Conservation (phyloP, 1,284 basidiomycete species). For the Schizopora paradoxa region DNA sequence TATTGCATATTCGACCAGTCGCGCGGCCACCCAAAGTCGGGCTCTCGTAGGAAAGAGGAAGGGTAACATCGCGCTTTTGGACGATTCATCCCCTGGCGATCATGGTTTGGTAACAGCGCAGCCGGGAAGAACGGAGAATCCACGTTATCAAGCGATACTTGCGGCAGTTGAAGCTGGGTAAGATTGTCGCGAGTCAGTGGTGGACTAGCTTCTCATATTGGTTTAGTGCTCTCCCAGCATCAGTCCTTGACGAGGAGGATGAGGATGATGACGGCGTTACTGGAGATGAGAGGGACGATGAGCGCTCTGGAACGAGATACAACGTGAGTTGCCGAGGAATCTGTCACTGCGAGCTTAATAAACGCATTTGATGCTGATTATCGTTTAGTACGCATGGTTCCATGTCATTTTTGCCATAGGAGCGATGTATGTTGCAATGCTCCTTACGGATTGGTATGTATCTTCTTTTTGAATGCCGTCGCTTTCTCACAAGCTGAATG, state of each 20-base stretch:
- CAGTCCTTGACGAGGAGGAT: conserved; percentile 76
- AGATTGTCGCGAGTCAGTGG: conserved; percentile 21
- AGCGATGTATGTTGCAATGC: conserved; percentile 96
- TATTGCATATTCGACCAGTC: conserved; percentile 94
- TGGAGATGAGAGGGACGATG: conserved; percentile 84
- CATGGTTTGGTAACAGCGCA: conserved; percentile 78
- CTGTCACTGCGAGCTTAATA: neutral
- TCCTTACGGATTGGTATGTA: conserved; percentile 95
- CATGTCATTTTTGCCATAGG: conserved; percentile 96
- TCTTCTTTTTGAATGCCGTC: conserved; percentile 9
- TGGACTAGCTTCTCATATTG: conserved; percentile 2
- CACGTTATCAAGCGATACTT: conserved; percentile 90
- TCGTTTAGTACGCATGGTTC: conserved; percentile 89
- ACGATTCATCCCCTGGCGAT: conserved; percentile 43
- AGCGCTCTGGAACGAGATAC: conserved; percentile 94
- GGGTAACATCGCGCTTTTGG: conserved; percentile 59
- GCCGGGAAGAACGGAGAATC: conserved; percentile 80
- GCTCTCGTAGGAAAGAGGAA: conserved; percentile 80
- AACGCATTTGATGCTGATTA: conserved; percentile 9
- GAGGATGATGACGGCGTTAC: conserved; percentile 66
- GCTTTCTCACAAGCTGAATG: conserved; percentile 7
- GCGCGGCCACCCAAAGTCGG: conserved; percentile 92
- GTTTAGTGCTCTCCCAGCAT: conserved; percentile 83
- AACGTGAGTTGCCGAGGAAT: conserved; percentile 52
- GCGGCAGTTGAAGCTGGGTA: conserved; percentile 95